A percentile compares a stretch with the other conserved stretches of the same genome.
phyloP scores from a whole-genome alignment of 306 rosid genomes.

The Castanospermum australe region DNA sequence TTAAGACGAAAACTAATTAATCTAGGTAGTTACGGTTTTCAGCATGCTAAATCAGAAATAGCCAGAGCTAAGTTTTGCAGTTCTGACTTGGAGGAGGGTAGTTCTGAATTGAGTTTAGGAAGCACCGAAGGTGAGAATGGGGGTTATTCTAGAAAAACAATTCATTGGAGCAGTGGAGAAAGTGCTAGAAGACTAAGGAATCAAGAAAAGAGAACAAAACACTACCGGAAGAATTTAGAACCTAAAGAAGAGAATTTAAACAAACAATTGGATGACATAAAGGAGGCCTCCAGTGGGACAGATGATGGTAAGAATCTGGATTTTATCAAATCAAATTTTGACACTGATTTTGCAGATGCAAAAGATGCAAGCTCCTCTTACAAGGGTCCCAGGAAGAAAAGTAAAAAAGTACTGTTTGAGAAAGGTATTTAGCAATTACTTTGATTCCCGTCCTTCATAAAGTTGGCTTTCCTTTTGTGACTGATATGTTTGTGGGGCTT shows the following conservation, averaged over 20 bases:
- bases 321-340: conserved; percentile 51
- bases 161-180: conserved; percentile 39
- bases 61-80: conserved; percentile 37
- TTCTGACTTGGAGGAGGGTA: conserved; percentile 57
- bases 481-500: conserved; percentile 14
- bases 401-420: conserved; percentile 56
- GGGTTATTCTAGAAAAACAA: conserved; percentile 40
- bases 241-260: conserved; percentile 46
- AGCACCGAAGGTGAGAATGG: conserved; percentile 65
- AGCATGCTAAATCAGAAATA: conserved; percentile 57
- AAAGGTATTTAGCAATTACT: conserved; percentile 45
- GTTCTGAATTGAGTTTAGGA: conserved; percentile 77
- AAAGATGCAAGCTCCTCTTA: conserved; percentile 50
- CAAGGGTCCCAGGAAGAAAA: conserved; percentile 60
- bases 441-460: conserved; percentile 14
- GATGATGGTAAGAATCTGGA: conserved; percentile 57
- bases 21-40: conserved; percentile 34
- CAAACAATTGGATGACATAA: conserved; percentile 58
- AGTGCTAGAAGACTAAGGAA: conserved; percentile 39
- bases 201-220: conserved; percentile 50
- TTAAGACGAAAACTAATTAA: conserved; percentile 7
- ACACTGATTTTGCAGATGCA: conserved; percentile 46
- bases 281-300: conserved; percentile 82
- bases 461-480: conserved; percentile 16
- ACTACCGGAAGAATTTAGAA: conserved; percentile 48